These are phyloP conservation scores for Calonectria hongkongensis DNA, from an alignment of 2,329 filamentous ascomycete genomes.

Conservation along the genomic window DNA sequence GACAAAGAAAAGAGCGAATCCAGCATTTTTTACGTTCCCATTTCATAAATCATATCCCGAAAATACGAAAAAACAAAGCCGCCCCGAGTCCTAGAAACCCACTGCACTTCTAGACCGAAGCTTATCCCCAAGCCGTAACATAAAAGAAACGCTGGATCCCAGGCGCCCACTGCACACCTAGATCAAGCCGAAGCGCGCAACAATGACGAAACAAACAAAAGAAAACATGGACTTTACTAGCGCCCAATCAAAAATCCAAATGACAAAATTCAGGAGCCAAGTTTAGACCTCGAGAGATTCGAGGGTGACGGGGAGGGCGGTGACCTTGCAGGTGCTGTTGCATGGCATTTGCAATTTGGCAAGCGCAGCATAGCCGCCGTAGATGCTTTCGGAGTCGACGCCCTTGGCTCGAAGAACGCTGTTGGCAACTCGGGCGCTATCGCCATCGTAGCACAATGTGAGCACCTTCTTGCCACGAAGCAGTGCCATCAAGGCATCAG, in stretches of 20 bases:
- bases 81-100: slow-evolving; percentile 36
- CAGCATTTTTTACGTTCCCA: slow-evolving; percentile 6
- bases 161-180: slow-evolving; percentile 55
- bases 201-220: background rate
- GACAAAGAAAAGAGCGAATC: slow-evolving; percentile 30
- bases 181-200: slow-evolving; percentile 26
- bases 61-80: too few relatives aligned
- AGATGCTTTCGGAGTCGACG: slow-evolving; percentile 66
- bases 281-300: slow-evolving; percentile 52
- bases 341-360: slow-evolving; percentile 53
- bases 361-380: slow-evolving; percentile 62
- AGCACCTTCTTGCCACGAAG: slow-evolving; percentile 64
- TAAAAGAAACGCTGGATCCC: slow-evolving; percentile 36
- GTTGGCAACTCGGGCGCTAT: slow-evolving; percentile 72
- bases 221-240: background rate
- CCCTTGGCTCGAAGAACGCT: slow-evolving; percentile 72
- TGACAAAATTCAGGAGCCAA: background rate
- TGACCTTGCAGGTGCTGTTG: slow-evolving; percentile 51
- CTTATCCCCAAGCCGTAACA: slow-evolving; percentile 4
- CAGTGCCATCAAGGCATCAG: slow-evolving; percentile 54
- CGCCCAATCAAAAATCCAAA: background rate
- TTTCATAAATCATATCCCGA: slow-evolving; percentile 18
- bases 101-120: slow-evolving; percentile 42
- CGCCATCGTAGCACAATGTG: slow-evolving; percentile 72
- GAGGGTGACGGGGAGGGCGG: slow-evolving; percentile 48